A percentile compares a stretch with the other conserved stretches of the same genome.
phyloP scores from a whole-genome alignment of 345 rosid species.

The Anacardium occidentale region DNA sequence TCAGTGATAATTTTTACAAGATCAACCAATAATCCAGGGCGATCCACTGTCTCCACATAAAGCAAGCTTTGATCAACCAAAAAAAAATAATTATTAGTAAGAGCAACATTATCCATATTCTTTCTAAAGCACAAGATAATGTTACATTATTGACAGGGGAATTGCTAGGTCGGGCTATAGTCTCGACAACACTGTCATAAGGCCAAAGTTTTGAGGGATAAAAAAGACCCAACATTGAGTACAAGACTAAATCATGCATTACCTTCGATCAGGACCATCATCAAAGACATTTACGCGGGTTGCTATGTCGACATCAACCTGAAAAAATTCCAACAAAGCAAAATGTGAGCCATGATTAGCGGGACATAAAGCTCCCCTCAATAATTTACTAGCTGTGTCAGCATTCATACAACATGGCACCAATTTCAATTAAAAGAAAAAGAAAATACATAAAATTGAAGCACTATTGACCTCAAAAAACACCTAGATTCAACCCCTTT shows the following conservation, averaged over 20 bases:
- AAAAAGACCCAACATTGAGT: constrained; percentile 12
- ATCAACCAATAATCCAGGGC: constrained; percentile 91
- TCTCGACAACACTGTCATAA: constrained; percentile 4
- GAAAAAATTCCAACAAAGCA: constrained; percentile 22
- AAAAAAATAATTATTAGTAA: not conserved
- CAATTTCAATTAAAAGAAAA: not conserved
- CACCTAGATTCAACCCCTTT: not conserved
- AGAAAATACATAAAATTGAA: not conserved
- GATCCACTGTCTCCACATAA: constrained; percentile 87
- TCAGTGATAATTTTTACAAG: constrained; percentile 79
- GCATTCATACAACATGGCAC: constrained; percentile 1
- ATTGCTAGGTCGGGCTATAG: not conserved
- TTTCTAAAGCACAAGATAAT: not conserved
- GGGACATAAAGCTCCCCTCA: constrained; percentile 15
- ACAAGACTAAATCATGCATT: constrained; percentile 24
- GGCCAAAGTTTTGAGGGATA: constrained; percentile 4
- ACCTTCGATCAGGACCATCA: constrained; percentile 88
- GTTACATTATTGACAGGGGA: constrained; percentile 11
- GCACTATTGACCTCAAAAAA: not conserved
- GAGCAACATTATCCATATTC: constrained; percentile 6
- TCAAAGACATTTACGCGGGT: constrained; percentile 62
- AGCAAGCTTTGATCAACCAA: constrained; percentile 59
- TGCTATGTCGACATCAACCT: constrained; percentile 98
- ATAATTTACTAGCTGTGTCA: constrained; percentile 1
- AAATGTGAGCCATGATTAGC: constrained; percentile 17